These are phyloP conservation scores for Cupressus sempervirens DNA, from an alignment of 75 land plant genomes.

Conservation along the genomic window DNA sequence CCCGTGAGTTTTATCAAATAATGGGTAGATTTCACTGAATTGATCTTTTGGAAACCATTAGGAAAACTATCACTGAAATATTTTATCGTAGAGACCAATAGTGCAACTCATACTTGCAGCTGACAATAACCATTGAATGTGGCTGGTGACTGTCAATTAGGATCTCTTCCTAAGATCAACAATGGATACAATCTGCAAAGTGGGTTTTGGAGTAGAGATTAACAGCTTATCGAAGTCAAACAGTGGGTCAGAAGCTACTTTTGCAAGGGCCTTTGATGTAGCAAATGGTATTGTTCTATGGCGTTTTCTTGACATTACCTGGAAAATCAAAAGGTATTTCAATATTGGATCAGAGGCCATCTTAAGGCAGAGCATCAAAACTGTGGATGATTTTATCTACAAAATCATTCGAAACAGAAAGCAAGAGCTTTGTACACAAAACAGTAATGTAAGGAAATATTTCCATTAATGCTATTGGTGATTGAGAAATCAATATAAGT, in stretches of 20 bases:
- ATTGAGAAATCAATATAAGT: not conserved
- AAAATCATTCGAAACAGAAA: slow-evolving; percentile 31
- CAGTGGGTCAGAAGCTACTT: slow-evolving; percentile 25
- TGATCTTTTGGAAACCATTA: not conserved
- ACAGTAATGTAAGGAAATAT: slow-evolving; percentile 13
- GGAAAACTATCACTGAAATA: not conserved
- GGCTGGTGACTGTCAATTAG: slow-evolving; percentile 15
- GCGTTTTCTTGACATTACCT: slow-evolving; percentile 41
- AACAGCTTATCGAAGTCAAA: slow-evolving; percentile 27
- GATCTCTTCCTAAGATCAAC: slow-evolving; percentile 60
- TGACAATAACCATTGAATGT: not conserved
- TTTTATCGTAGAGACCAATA: not conserved
- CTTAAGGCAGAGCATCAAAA: slow-evolving; percentile 27
- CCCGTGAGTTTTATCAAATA: not conserved
- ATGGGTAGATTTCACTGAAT: not conserved
- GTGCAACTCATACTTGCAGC: not conserved
- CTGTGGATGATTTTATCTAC: slow-evolving; percentile 48
- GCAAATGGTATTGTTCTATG: slow-evolving; percentile 23
- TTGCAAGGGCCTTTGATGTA: slow-evolving; percentile 49
- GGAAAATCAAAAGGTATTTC: slow-evolving; percentile 48
- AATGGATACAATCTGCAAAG: slow-evolving; percentile 57
- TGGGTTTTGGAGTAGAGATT: slow-evolving; percentile 70
- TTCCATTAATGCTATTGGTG: not conserved
- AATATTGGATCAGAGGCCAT: slow-evolving; percentile 55
- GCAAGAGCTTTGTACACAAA: slow-evolving; percentile 16